These are phyloP conservation scores for Aspergillus chevalieri DNA, from an alignment of 2,329 filamentous ascomycete species.

Conservation along the genomic window DNA sequence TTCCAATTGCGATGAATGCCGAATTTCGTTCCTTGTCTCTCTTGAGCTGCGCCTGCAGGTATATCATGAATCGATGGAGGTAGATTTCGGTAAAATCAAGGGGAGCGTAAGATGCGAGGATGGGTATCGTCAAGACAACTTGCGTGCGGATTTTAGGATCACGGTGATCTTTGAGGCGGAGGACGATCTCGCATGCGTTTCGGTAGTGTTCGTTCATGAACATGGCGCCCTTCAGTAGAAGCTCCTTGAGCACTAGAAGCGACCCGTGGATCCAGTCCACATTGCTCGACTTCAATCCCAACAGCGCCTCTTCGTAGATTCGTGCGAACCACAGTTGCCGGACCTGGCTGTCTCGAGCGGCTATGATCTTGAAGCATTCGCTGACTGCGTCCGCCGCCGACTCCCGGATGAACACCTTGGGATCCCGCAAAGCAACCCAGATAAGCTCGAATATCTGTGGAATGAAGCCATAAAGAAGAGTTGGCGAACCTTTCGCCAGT, in stretches of 20 bases:
- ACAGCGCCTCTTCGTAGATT: conserved; percentile 79
- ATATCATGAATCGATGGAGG: conserved; percentile 94
- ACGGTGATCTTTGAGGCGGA: conserved; percentile 86
- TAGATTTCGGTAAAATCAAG: conserved; percentile 82
- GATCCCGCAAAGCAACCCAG: conserved; percentile 88
- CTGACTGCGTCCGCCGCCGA: conserved; percentile 90
- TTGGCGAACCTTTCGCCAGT: conserved; percentile 85
- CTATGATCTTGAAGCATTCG: conserved; percentile 92
- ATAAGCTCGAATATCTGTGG: conserved; percentile 93
- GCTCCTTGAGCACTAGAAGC: conserved; percentile 82
- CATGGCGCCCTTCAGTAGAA: conserved; percentile 93
- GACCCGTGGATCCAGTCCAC: conserved; percentile 92
- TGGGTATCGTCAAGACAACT: conserved; percentile 83
- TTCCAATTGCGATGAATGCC: conserved; percentile 91
- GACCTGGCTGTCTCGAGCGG: conserved; percentile 82
- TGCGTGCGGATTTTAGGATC: conserved; percentile 83
- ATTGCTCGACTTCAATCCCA: conserved; percentile 71
- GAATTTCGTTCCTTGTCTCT: conserved; percentile 91
- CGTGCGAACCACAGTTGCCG: conserved; percentile 83
- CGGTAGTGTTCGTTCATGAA: conserved; percentile 96
- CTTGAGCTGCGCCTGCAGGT: conserved; percentile 87
- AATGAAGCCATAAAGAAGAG: conserved; percentile 91
- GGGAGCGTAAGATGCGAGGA: conserved; percentile 86
- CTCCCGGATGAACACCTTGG: conserved; percentile 82
- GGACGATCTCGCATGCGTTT: conserved; percentile 86